Base-by-base conservation (phyloP, 2,329 filamentous ascomycete genomes). In the Paracoccidioides brasiliensis region DNA sequence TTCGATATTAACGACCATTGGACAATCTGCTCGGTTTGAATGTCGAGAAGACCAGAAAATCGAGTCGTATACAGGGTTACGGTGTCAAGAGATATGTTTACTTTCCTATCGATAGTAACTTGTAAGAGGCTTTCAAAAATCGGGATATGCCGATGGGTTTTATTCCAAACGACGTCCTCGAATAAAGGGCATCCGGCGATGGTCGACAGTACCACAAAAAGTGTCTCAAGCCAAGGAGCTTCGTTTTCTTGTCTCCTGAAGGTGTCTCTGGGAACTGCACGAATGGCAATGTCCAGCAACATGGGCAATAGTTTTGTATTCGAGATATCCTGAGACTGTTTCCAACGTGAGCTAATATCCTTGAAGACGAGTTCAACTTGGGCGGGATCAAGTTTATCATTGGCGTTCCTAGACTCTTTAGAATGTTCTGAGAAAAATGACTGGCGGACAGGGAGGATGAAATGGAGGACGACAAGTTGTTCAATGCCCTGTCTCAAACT, bases 211-310 rank as follows among this genome's bases (percentile, higher is more conserved):
- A 66, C 66, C 30, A 71, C 68, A 55, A 78, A 78, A n/a, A 77
- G 64, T 2, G 69, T 70, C 61, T 77, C 75, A 52, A 80, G 62
- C 76, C 76, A 79, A 12, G 70, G 66, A 42, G 72, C 72, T 62
- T 79, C 77, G 30, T 70, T 64, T 6, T 69, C 70, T 59, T 74
- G 70, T 41, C 71, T 66, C 46, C 68, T 67, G 48, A 74, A 73
- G 9, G 70, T 69, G 55, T 72, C 68, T 55, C 72, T 67, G 15
- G 72, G 72, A 14, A 77, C 67, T 40, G 72, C 73, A 40, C 73
- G 70, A 30, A 73, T 70, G 3, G 75, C 73, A 56, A 75, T 69
- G 53, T 76, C 71, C 52, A 77, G 74, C 5, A 78, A 64, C 7
- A 72, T 63, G 0, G 75, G 70, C 2, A 66, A 67, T 54, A 70